A percentile compares a stretch with the other conserved stretches of the same genome.
phyloP scores from a whole-genome alignment of 495 filamentous ascomycete species.

The Bathelium albidoporum region DNA sequence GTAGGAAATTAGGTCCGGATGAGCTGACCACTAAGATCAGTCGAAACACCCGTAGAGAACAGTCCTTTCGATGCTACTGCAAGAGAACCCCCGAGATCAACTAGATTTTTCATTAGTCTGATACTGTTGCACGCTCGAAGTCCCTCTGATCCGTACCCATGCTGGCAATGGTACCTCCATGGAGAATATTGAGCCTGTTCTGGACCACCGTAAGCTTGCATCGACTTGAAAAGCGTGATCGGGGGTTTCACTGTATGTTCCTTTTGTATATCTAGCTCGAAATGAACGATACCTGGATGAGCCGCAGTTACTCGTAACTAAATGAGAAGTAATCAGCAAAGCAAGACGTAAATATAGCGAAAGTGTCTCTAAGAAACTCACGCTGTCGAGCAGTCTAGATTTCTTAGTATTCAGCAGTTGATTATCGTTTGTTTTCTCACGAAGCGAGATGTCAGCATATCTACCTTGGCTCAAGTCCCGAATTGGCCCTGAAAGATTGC shows the following conservation, averaged over 20 bases:
- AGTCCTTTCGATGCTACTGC: conserved; percentile 86
- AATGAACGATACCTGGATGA: conserved; percentile 66
- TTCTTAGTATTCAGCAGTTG: not conserved
- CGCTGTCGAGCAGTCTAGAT: conserved; percentile 29
- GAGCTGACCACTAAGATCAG: conserved; percentile 70
- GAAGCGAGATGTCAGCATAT: conserved; percentile 3
- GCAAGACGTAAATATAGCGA: not conserved
- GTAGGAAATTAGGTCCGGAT: not conserved
- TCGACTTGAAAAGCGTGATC: not conserved
- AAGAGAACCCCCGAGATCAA: conserved; percentile 85
- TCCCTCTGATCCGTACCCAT: conserved; percentile 49
- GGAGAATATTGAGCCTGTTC: conserved; percentile 84
- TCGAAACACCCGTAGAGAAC: conserved; percentile 83
- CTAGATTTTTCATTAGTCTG: conserved; percentile 27
- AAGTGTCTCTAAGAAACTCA: conserved; percentile 8
- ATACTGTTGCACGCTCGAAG: not conserved
- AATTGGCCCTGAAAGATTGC: conserved; percentile 73
- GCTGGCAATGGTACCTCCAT: conserved; percentile 90
- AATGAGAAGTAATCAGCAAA: not conserved
- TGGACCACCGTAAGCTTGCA: conserved; percentile 22
- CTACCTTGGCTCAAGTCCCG: conserved; percentile 81
- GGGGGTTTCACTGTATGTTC: conserved; percentile 63
- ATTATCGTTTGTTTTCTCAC: not conserved
- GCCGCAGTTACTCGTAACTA: conserved; percentile 72
- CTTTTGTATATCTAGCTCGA: conserved; percentile 76